Evolutionary conservation across 139 green algal species (phyloP).

Genomic region (Pleodorina starrii): DNA sequence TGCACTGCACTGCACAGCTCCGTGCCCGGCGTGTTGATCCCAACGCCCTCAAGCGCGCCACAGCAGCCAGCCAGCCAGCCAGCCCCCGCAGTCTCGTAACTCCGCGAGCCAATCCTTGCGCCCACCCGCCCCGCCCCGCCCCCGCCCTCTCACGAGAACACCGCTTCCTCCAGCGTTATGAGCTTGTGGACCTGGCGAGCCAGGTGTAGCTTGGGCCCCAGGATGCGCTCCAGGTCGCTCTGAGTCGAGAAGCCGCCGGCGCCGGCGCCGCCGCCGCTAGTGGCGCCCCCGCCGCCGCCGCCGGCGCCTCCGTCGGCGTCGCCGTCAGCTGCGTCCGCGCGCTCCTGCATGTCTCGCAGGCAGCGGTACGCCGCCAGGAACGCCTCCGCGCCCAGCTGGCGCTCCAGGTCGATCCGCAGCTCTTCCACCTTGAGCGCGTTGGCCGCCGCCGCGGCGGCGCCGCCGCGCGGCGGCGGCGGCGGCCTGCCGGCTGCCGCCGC

Average conservation of each 20-base stretch:
- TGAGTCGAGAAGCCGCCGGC: neutral
- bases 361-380: conserved; percentile 55
- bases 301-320: neutral
- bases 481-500: neutral
- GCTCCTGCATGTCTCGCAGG: conserved; percentile 30
- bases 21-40: no score
- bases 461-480: neutral
- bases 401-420: conserved; percentile 66
- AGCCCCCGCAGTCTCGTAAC: neutral
- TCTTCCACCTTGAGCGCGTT: conserved; percentile 51
- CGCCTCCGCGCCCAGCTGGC: conserved; percentile 61
- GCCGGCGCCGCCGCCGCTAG: neutral
- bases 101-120: no score
- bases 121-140: no score
- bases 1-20: no score
- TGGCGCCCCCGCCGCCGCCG: neutral
- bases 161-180: conserved; percentile 50
- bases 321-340: conserved; percentile 7
- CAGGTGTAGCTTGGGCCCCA: conserved; percentile 48
- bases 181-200: conserved; percentile 49
- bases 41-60: no score
- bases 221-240: conserved; percentile 6
- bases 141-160: conserved; percentile 25
- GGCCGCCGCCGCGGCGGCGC: conserved; percentile 4
- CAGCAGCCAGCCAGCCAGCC: neutral